These are phyloP conservation scores for Astrocystis sublimbata DNA, from an alignment of 495 filamentous ascomycete species.

Conservation along the genomic window DNA sequence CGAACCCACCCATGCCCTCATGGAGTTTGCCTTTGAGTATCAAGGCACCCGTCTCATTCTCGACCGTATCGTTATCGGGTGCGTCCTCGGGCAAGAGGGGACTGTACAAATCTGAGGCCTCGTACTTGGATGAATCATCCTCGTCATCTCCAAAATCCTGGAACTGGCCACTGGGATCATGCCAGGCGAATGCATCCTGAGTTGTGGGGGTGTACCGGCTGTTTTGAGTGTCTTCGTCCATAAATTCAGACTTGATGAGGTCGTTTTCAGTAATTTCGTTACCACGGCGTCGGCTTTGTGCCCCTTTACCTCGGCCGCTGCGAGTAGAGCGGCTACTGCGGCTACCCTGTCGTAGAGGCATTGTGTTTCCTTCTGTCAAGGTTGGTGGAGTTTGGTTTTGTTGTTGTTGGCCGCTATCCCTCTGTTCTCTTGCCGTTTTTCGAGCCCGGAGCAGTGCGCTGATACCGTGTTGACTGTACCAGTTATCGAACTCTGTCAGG, in stretches of 20 bases:
- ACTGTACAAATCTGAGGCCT: slow-evolving; percentile 38
- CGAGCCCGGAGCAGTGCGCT: slow-evolving; percentile 68
- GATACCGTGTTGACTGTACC: slow-evolving; percentile 67
- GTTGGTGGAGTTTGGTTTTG: slow-evolving; percentile 14
- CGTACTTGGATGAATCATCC: slow-evolving; percentile 23
- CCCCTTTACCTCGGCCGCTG: slow-evolving; percentile 17
- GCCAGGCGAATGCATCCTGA: slow-evolving; percentile 21
- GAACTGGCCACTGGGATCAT: slow-evolving; percentile 11
- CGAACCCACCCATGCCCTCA: slow-evolving; percentile 87
- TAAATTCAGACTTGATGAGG: slow-evolving; percentile 37
- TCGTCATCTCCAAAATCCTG: slow-evolving; percentile 19
- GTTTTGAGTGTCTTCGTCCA: slow-evolving; percentile 24
- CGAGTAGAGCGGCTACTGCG: slow-evolving; percentile 23
- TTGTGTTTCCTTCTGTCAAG: not conserved
- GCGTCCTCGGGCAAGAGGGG: slow-evolving; percentile 31
- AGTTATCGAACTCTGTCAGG: slow-evolving; percentile 64
- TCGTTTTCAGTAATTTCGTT: slow-evolving; percentile 2
- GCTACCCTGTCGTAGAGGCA: slow-evolving; percentile 8
- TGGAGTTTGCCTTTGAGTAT: slow-evolving; percentile 75
- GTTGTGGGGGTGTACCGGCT: slow-evolving; percentile 8
- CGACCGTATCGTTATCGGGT: slow-evolving; percentile 30
- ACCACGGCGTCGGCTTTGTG: not conserved
- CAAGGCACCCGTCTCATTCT: slow-evolving; percentile 39
- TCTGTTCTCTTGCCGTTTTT: slow-evolving; percentile 69
- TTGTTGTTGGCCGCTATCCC: slow-evolving; percentile 38